These are phyloP conservation scores for Cryptococcus sp. DNA, from an alignment of 1,284 basidiomycete genomes.

Conservation along the genomic window DNA sequence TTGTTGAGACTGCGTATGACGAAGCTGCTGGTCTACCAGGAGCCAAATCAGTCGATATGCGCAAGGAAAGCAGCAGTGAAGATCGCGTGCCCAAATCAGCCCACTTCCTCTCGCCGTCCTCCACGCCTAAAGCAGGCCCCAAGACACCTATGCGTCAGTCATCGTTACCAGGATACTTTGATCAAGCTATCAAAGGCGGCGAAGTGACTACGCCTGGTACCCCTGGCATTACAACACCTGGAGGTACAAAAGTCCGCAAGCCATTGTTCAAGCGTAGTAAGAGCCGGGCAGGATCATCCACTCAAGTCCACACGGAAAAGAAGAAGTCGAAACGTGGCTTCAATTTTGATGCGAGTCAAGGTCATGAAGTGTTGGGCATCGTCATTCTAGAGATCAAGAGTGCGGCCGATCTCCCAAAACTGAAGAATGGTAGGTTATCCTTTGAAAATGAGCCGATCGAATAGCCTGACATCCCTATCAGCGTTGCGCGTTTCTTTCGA, in stretches of 20 bases:
- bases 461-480: constrained; percentile 5
- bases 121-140: neutral
- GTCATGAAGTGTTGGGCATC: constrained; percentile 83
- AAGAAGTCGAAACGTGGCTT: constrained; percentile 55
- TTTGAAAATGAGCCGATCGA: no score
- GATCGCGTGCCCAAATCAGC: constrained; percentile 13
- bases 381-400: constrained; percentile 76
- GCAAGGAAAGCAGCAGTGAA: neutral
- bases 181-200: constrained; percentile 1
- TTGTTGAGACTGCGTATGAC: constrained; percentile 9
- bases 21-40: constrained; percentile 15
- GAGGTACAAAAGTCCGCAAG: constrained; percentile 22
- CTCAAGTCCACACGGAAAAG: constrained; percentile 7
- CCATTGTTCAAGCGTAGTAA: constrained; percentile 31
- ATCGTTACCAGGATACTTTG: constrained; percentile 24
- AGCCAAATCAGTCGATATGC: constrained; percentile 7
- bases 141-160: constrained; percentile 19
- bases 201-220: constrained; percentile 8
- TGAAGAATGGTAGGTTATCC: constrained; percentile 73
- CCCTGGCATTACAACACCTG: constrained; percentile 33
- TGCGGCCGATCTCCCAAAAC: constrained; percentile 78
- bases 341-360: constrained; percentile 64
- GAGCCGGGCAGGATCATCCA: constrained; percentile 11
- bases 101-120: constrained; percentile 20
- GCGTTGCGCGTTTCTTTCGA: constrained; percentile 58